Evolutionary conservation across 345 rosid genomes (phyloP).

Genomic region (thale cress (Arabidopsis thaliana)): TAIR10.1 NC_003070.9:8210501-8211000

Average conservation of each 20-base stretch:
- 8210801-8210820: conserved; percentile 70
- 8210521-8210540: conserved; percentile 77
- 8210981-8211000: conserved; percentile 76
- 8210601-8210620: conserved; percentile 65
- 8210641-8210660: conserved; percentile 78
- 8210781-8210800: conserved; percentile 77
- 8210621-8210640: conserved; percentile 71
- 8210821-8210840: conserved; percentile 73
- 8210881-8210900: conserved; percentile 77
- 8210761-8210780: conserved; percentile 68
- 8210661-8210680: neutral
- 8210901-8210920: conserved; percentile 67
- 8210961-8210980: conserved; percentile 69
- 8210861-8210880: conserved; percentile 78
- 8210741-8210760: neutral
- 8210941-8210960: conserved; percentile 63
- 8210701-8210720: neutral
- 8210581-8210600: conserved; percentile 49
- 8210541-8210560: conserved; percentile 78
- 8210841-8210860: conserved; percentile 67
- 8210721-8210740: neutral
- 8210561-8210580: conserved; percentile 69
- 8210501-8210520: conserved; percentile 66
- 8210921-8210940: conserved; percentile 56
- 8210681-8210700: neutral